These are phyloP conservation scores for Penicillium maclennaniae DNA, from an alignment of 495 filamentous ascomycete species.

Conservation along the genomic window DNA sequence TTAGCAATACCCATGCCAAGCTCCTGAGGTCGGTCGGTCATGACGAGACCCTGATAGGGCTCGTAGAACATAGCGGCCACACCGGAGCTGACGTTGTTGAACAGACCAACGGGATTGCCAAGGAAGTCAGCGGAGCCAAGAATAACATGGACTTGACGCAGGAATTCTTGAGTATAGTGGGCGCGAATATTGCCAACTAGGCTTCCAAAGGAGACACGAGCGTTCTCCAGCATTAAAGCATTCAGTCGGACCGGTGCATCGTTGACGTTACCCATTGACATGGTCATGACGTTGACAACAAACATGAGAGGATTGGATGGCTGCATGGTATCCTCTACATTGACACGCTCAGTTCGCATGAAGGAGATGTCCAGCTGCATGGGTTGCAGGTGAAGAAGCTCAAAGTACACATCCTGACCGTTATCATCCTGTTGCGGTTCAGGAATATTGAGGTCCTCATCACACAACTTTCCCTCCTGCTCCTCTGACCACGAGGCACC, in stretches of 20 bases:
- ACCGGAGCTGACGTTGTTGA: constrained; percentile 96
- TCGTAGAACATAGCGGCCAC: constrained; percentile 98
- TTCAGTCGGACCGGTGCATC: constrained; percentile 92
- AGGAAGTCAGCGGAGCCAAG: constrained; percentile 96
- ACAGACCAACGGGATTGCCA: constrained; percentile 95
- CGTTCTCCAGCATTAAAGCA: constrained; percentile 91
- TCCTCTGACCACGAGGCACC: constrained; percentile 88
- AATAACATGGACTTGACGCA: constrained; percentile 95
- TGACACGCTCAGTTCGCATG: constrained; percentile 93
- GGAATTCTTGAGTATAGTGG: constrained; percentile 91
- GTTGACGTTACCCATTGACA: constrained; percentile 98
- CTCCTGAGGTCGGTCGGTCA: constrained; percentile 91
- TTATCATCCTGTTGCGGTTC: constrained; percentile 80
- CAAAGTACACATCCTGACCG: constrained; percentile 94
- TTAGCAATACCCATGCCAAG: constrained; percentile 93
- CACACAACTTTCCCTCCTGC: constrained; percentile 79
- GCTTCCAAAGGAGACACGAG: constrained; percentile 80
- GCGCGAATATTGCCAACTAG: constrained; percentile 79
- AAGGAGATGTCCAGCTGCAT: constrained; percentile 98
- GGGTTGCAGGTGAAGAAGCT: constrained; percentile 91
- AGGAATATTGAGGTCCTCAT: constrained; percentile 85
- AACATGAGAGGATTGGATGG: constrained; percentile 95
- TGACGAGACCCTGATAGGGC: constrained; percentile 94
- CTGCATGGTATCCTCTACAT: constrained; percentile 83
- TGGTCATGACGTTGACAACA: constrained; percentile 95